Base-by-base conservation (phyloP, 768 basidiomycete species). In the Collybiopsis confluens region DNA sequence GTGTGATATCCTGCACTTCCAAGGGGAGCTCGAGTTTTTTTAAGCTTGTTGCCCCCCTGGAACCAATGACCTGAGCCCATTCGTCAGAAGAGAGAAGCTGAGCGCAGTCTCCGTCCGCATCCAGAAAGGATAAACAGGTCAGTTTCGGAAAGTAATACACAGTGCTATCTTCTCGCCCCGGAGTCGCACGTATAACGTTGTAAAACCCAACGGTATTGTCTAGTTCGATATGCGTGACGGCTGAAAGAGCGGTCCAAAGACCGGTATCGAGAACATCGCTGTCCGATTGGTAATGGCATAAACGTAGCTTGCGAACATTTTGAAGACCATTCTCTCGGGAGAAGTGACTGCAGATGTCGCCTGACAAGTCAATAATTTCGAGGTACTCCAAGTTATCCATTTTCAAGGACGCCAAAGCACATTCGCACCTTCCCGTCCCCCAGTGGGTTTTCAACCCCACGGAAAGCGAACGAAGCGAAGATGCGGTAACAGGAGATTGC, bases 351-450 rank as follows among this genome's bases (percentile, higher is more conserved):
- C 30, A 13, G 36, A 50, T 26, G 27, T 16, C 13, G 7, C 13
- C 5, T 18, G 1, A 3, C 4, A 1, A 16, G n/a, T 53, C 59
- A 2, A 35, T 23, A 9, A 70, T 45, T 45, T 71, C 71, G 1
- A 72, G 62, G 49, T 63, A 64, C 60, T 70, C 64, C 11, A 73
- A 59, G 36, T 70, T 69, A 11, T 61, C 59, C 47, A 61, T 44
- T 15, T 40, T 48, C 11, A 72, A 54, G 23, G 40, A 56, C 3
- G 60, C 41, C 13, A 72, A 54, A 15, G 59, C 46, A 37, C 68
- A 67, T 18, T 44, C 30, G 45, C 67, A 68, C 2, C 38, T 49
- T 11, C 18, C 30, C 48, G 62, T 53, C 18, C 45, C 37, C 35
- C 28, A 35, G 33, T 55, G 46, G 38, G 7, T 11, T 13, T 15